Conservation (phyloP, 2,329 filamentous ascomycete genomes). For the Byssoonygena ceratinophila region DNA sequence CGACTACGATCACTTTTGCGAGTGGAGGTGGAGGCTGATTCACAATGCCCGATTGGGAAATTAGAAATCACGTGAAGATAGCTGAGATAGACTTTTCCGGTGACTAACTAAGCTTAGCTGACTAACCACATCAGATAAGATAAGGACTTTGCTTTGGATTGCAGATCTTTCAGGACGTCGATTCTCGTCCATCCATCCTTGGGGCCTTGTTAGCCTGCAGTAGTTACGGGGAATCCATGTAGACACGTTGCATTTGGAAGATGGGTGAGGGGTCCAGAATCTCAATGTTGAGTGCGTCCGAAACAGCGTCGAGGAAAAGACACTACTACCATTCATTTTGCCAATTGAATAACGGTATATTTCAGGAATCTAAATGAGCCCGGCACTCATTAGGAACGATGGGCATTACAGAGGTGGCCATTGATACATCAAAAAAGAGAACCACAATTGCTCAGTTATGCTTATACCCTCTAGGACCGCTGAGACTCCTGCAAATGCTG, state of each 20-base stretch:
- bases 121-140: neutral
- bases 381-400: too few relatives aligned
- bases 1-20: too few relatives aligned
- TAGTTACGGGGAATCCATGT: neutral
- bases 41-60: neutral
- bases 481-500: neutral
- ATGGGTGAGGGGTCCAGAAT: neutral
- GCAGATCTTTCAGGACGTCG: too few relatives aligned
- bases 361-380: too few relatives aligned
- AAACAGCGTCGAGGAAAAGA: too few relatives aligned
- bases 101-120: neutral
- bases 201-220: too few relatives aligned
- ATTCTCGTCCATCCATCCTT: too few relatives aligned
- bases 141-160: neutral
- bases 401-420: too few relatives aligned
- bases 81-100: neutral
- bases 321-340: too few relatives aligned
- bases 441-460: too few relatives aligned
- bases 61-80: constrained; percentile 11
- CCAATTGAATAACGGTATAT: too few relatives aligned
- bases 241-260: neutral
- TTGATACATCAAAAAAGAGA: neutral
- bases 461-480: neutral
- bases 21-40: constrained; percentile 4
- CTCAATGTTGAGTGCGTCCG: too few relatives aligned